These are phyloP conservation scores for Pythium apleroticum DNA, from an alignment of 352 stramenopile genomes.

Conservation along the genomic window DNA sequence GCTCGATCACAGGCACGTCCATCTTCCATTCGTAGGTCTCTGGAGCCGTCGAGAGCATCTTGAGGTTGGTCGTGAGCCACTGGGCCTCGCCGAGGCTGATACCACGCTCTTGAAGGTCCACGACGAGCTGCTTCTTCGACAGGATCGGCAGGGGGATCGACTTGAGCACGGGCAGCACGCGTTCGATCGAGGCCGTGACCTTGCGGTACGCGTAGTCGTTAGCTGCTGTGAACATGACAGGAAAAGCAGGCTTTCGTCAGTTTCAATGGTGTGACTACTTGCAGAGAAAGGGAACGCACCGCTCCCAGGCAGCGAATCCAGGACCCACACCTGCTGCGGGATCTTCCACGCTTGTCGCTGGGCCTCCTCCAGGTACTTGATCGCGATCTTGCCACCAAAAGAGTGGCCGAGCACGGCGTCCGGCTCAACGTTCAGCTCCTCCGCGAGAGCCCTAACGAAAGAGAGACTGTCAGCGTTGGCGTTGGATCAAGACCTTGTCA, in stretches of 20 bases:
- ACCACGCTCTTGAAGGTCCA: conserved; percentile 58
- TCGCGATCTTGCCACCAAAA: conserved; percentile 77
- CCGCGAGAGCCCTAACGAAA: conserved; percentile 41
- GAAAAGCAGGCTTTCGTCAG: not conserved
- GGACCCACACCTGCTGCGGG: conserved; percentile 64
- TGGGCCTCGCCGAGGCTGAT: conserved; percentile 66
- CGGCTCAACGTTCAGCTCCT: conserved; percentile 51
- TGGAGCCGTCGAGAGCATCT: conserved; percentile 39
- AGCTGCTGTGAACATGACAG: conserved; percentile 24
- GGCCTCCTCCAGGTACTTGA: conserved; percentile 65
- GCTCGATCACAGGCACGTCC: conserved; percentile 69
- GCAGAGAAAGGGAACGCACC: conserved; percentile 28
- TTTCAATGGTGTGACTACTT: not conserved
- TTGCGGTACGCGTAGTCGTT: conserved; percentile 67
- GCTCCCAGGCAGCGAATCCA: conserved; percentile 71
- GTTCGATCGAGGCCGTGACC: conserved; percentile 70
- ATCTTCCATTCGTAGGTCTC: conserved; percentile 85
- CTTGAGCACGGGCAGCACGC: conserved; percentile 65
- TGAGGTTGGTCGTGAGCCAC: conserved; percentile 83
- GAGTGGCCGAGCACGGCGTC: conserved; percentile 73
- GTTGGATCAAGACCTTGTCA: no score
- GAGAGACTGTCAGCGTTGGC: not conserved
- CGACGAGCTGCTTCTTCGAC: conserved; percentile 67
- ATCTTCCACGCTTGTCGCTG: conserved; percentile 37
- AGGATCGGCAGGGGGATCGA: conserved; percentile 69